A percentile compares a stretch with the other conserved stretches of the same genome.
These are phyloP conservation scores for Batkoa obscura DNA, from an alignment of 371 early-diverging fungal species.

Conservation along the genomic window DNA sequence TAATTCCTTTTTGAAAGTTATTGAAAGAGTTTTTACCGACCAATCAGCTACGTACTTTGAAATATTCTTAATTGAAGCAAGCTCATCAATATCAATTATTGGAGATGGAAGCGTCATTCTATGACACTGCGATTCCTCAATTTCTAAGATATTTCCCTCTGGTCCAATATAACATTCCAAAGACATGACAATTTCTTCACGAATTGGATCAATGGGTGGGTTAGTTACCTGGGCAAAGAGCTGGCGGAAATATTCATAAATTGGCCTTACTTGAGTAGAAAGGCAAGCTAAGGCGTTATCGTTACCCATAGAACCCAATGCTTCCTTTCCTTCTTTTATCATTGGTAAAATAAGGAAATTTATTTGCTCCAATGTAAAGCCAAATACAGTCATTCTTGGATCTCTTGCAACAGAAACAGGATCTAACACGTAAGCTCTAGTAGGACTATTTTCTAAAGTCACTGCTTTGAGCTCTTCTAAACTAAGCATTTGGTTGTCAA, in stretches of 20 bases:
- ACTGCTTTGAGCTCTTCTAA: conserved; percentile 12
- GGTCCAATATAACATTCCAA: conserved; percentile 87
- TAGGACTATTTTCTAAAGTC: conserved; percentile 27
- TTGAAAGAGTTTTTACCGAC: conserved; percentile 68
- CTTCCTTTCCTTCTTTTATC: conserved; percentile 77
- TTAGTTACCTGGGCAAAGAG: conserved; percentile 95
- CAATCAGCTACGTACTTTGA: conserved; percentile 37
- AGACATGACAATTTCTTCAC: conserved; percentile 94
- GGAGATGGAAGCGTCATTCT: conserved; percentile 66
- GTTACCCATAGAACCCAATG: conserved; percentile 95
- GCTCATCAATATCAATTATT: conserved; percentile 59
- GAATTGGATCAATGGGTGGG: conserved; percentile 94
- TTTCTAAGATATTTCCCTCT: conserved; percentile 79
- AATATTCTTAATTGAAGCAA: conserved; percentile 55
- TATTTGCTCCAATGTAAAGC: conserved; percentile 83
- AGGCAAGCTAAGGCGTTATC: conserved; percentile 89
- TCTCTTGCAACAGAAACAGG: conserved; percentile 33
- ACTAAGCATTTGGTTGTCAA: conserved; percentile 37
- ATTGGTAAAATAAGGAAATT: conserved; percentile 74
- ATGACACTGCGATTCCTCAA: conserved; percentile 53
- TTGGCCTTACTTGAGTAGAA: conserved; percentile 61
- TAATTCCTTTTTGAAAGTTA: conserved; percentile 54
- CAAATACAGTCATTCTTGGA: conserved; percentile 71
- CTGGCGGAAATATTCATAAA: conserved; percentile 92
- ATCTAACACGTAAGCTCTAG: conserved; percentile 16